Evolutionary conservation across 768 basidiomycete species (phyloP).

Genomic region (Lentinula lateritia): DNA sequence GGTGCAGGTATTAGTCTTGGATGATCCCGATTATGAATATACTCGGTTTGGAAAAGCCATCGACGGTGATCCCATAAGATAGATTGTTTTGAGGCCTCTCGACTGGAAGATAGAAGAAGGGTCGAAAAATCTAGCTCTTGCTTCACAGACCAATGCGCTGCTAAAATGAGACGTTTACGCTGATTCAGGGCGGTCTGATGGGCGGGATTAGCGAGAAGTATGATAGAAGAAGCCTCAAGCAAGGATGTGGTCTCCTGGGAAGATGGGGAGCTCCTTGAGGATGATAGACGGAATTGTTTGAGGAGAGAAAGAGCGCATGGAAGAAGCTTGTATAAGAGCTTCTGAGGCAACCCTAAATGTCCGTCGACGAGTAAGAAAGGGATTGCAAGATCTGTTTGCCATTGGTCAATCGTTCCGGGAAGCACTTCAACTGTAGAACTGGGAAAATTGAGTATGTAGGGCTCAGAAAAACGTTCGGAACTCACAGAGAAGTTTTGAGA

Average conservation of each 20-base stretch:
- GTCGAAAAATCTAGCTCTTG: slow-evolving; percentile 44
- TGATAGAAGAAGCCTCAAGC: slow-evolving; percentile 33
- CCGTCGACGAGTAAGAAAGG: slow-evolving; percentile 55
- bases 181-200: slow-evolving; percentile 64
- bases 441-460: background rate
- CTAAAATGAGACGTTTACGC: slow-evolving; percentile 47
- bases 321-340: slow-evolving; percentile 48
- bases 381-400: slow-evolving; percentile 29
- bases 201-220: slow-evolving; percentile 64
- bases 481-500: slow-evolving; percentile 1
- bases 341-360: slow-evolving; percentile 63
- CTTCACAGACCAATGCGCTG: slow-evolving; percentile 27
- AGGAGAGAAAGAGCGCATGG: slow-evolving; percentile 34
- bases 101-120: slow-evolving; percentile 43
- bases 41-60: slow-evolving; percentile 49
- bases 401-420: slow-evolving; percentile 49
- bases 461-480: background rate
- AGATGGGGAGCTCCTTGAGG: slow-evolving; percentile 5
- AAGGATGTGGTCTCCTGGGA: slow-evolving; percentile 14
- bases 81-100: slow-evolving; percentile 57
- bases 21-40: background rate
- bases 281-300: slow-evolving; percentile 15
- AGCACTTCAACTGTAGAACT: slow-evolving; percentile 56
- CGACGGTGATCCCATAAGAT: slow-evolving; percentile 67
- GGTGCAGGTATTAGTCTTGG: slow-evolving; percentile 24